These are phyloP conservation scores for Malus sylvestris DNA, from an alignment of 306 rosid species.

Conservation along the genomic window DNA sequence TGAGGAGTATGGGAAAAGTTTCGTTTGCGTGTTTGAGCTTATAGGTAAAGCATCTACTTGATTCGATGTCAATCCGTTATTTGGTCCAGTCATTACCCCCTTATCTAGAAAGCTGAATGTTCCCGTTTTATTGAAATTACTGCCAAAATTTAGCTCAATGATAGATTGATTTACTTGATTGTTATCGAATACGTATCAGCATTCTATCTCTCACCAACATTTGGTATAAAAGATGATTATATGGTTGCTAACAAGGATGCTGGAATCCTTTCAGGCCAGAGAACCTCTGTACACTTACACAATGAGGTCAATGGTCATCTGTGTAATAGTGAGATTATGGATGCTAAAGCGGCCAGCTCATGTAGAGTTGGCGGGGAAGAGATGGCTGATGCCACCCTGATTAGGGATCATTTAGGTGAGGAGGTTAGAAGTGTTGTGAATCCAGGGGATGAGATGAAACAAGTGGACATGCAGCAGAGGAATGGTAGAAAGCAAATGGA, in stretches of 20 bases:
- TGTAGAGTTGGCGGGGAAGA: constrained; percentile 32
- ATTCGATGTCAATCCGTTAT: not conserved
- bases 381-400: constrained; percentile 17
- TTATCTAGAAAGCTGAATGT: not conserved
- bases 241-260: not conserved
- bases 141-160: not conserved
- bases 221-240: constrained; percentile 10
- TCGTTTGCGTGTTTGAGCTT: not conserved
- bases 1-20: not conserved
- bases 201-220: not conserved
- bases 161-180: not conserved
- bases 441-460: constrained; percentile 28
- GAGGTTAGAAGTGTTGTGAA: constrained; percentile 19
- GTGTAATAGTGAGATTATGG: constrained; percentile 21
- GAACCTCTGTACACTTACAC: not conserved
- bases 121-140: not conserved
- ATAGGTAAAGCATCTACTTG: not conserved
- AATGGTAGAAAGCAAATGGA: constrained; percentile 30
- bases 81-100: not conserved
- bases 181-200: not conserved
- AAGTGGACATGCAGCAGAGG: constrained; percentile 27
- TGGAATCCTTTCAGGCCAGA: not conserved
- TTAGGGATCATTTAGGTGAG: constrained; percentile 13
- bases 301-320: constrained; percentile 23
- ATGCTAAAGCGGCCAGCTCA: constrained; percentile 24